Percentiles rank a stretch among this genome's conserved stretches.
phyloP scores from a whole-genome alignment of 176 grass and related monocot species.

The Triticum monococcum region DNA sequence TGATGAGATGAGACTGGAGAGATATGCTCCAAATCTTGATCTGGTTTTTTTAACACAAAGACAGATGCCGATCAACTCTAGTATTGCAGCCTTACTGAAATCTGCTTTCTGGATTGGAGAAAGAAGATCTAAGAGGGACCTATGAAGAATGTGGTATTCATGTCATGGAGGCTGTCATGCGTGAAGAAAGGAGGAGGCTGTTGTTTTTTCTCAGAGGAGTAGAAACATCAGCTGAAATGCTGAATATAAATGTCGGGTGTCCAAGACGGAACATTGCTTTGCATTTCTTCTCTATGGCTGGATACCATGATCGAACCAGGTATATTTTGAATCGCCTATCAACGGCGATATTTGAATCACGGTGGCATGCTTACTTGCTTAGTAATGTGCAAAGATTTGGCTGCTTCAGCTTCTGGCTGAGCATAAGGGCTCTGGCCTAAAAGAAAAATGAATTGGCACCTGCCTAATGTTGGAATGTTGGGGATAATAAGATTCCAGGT shows the following conservation, averaged over 20 bases:
- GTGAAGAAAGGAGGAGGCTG: too few relatives aligned
- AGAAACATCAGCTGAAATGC: too few relatives aligned
- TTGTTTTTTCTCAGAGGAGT: too few relatives aligned
- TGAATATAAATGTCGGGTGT: background rate
- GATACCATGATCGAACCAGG: background rate
- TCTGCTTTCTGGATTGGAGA: background rate
- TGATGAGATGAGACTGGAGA: background rate
- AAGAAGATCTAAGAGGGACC: too few relatives aligned
- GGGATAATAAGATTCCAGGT: too few relatives aligned
- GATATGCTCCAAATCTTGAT: constrained; percentile 61
- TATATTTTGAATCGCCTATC: background rate
- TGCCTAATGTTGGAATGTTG: too few relatives aligned
- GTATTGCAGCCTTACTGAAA: background rate
- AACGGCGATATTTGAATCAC: background rate
- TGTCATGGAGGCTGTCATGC: too few relatives aligned
- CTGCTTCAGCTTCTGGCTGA: background rate
- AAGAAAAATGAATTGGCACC: too few relatives aligned
- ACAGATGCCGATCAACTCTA: background rate
- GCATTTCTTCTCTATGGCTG: background rate
- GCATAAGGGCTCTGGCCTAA: too few relatives aligned
- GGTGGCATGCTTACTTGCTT: background rate
- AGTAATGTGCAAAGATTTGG: too few relatives aligned
- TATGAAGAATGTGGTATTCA: too few relatives aligned
- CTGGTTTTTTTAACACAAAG: constrained; percentile 29
- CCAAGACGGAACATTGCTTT: background rate